A percentile compares a stretch with the other conserved stretches of the same genome.
phyloP scores from a whole-genome alignment of 140 eudicot genomes.

The Anethum foeniculum region DNA sequence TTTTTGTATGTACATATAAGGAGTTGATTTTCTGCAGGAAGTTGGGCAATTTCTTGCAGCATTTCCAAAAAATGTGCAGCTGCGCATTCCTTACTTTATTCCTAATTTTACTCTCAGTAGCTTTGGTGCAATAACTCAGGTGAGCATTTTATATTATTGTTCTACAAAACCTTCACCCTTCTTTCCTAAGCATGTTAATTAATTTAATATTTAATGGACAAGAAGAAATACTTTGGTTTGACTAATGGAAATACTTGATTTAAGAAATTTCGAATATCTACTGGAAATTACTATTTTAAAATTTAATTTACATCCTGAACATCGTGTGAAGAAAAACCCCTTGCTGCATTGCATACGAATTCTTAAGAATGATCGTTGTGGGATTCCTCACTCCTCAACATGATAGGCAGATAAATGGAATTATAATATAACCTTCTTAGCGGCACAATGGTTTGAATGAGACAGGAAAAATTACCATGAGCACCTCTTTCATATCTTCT shows the following conservation, averaged over 20 bases:
- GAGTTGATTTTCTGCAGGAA: slow-evolving; percentile 59
- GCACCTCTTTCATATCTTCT: not conserved
- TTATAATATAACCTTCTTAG: not conserved
- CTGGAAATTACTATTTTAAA: not conserved
- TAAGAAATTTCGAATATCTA: not conserved
- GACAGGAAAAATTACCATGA: not conserved
- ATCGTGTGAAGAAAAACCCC: not conserved
- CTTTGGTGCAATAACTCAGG: slow-evolving; percentile 99
- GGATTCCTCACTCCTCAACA: not conserved
- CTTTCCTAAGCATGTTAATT: not conserved
- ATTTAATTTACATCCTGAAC: not conserved
- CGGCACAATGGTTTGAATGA: not conserved
- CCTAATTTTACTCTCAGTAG: slow-evolving; percentile 93
- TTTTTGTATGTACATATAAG: slow-evolving; percentile 9
- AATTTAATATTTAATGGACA: too few relatives aligned
- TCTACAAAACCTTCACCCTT: not conserved
- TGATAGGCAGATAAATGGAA: not conserved
- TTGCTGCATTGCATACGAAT: not conserved
- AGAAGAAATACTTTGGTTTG: not conserved
- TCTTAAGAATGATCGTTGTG: not conserved
- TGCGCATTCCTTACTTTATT: slow-evolving; percentile 81
- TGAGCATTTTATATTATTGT: slow-evolving; percentile 13
- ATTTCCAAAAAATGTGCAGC: slow-evolving; percentile 75
- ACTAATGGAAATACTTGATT: not conserved
- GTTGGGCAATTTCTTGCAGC: slow-evolving; percentile 93